These are phyloP conservation scores for Mycena metata DNA, from an alignment of 768 basidiomycete genomes.

Conservation along the genomic window DNA sequence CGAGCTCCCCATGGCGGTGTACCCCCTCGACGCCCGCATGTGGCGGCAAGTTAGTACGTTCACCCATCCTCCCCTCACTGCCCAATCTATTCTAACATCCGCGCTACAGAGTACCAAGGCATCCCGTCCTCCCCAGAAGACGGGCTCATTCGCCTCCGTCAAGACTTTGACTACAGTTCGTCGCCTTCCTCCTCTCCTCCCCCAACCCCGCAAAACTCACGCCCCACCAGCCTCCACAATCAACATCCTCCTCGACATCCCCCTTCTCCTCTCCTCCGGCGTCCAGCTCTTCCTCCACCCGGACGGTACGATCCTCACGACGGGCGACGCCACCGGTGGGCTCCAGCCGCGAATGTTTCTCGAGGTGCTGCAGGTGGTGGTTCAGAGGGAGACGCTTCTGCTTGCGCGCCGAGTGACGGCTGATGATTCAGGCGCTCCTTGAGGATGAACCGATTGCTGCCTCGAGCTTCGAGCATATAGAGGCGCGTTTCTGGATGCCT, in stretches of 20 bases:
- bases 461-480: too few relatives aligned
- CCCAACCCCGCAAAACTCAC: neutral
- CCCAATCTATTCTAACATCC: neutral
- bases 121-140: constrained; percentile 2
- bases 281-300: constrained; percentile 21
- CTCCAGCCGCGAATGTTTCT: constrained; percentile 30
- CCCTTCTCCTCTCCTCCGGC: constrained; percentile 14
- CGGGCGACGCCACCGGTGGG: constrained; percentile 17
- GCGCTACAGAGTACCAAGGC: constrained; percentile 7
- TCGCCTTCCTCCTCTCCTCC: too few relatives aligned
- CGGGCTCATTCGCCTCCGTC: constrained; percentile 20
- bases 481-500: too few relatives aligned
- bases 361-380: constrained; percentile 2
- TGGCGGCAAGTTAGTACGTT: constrained; percentile 18
- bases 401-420: neutral
- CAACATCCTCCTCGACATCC: constrained; percentile 24
- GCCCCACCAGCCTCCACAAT: neutral
- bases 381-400: neutral
- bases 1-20: constrained; percentile 13
- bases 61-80: too few relatives aligned
- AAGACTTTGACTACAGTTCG: constrained; percentile 8
- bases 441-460: too few relatives aligned
- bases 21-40: neutral
- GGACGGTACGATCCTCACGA: constrained; percentile 23
- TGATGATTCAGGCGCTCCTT: neutral